A percentile compares a stretch with the other conserved stretches of the same genome.
These are phyloP conservation scores for Mycena metata DNA, from an alignment of 768 basidiomycete species.

Conservation along the genomic window DNA sequence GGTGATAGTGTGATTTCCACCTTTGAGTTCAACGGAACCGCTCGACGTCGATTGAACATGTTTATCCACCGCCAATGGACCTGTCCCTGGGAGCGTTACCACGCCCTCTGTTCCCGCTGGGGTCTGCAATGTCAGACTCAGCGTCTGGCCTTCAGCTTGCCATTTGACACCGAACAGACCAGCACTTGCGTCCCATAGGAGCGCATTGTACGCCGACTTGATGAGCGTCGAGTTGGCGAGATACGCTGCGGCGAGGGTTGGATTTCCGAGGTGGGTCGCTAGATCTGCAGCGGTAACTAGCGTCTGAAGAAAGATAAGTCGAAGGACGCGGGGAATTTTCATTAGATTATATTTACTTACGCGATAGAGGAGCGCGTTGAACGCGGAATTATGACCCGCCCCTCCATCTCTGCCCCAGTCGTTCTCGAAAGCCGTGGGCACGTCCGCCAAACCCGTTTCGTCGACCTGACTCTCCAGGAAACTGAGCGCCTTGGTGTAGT, in stretches of 20 bases:
- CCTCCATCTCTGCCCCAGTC: constrained; percentile 72
- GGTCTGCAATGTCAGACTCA: constrained; percentile 43
- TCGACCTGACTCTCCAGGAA: constrained; percentile 68
- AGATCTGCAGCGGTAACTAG: constrained; percentile 53
- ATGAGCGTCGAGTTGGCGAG: constrained; percentile 52
- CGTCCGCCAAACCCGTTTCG: constrained; percentile 63
- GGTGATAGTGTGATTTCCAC: constrained; percentile 31
- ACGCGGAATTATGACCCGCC: constrained; percentile 69
- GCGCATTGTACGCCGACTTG: constrained; percentile 56
- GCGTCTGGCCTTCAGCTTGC: constrained; percentile 38
- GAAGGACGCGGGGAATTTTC: neutral
- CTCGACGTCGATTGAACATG: neutral
- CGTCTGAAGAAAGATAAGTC: constrained; percentile 39
- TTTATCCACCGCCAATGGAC: constrained; percentile 38
- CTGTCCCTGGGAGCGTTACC: constrained; percentile 46
- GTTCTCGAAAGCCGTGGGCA: constrained; percentile 61
- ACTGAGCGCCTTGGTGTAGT: constrained; percentile 68
- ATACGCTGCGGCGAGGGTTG: constrained; percentile 43
- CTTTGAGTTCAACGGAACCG: constrained; percentile 22
- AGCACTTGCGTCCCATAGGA: constrained; percentile 57
- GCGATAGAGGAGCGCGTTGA: constrained; percentile 66
- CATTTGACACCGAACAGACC: constrained; percentile 63
- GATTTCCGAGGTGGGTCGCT: constrained; percentile 47
- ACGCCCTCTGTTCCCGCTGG: constrained; percentile 45
- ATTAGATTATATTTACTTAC: constrained; percentile 40